These are phyloP conservation scores for Mycogone perniciosa DNA, from an alignment of 2,329 filamentous ascomycete genomes.

Conservation along the genomic window DNA sequence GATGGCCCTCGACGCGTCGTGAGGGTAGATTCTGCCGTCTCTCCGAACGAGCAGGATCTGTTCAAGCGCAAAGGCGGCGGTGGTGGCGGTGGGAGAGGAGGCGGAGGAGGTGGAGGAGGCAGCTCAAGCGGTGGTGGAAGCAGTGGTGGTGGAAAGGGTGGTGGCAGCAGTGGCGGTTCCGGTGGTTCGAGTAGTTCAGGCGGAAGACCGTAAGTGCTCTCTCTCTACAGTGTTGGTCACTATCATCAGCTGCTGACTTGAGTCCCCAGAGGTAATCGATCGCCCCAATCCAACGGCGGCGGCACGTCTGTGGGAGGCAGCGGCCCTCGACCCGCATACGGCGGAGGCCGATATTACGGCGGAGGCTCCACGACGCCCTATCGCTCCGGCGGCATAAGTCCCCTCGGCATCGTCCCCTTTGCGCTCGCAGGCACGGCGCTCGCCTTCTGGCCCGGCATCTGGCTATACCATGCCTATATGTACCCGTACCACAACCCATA, in stretches of 20 bases:
- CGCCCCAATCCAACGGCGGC: conserved; percentile 34
- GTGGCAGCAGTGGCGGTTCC: conserved; percentile 18
- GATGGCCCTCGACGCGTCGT: conserved; percentile 19
- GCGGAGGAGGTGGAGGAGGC: conserved; percentile 23
- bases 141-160: conserved; percentile 14
- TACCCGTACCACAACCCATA: conserved; percentile 44
- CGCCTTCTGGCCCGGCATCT: conserved; percentile 57
- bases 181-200: conserved; percentile 15
- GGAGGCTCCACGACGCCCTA: conserved; percentile 61
- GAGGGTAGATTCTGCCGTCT: conserved; percentile 19
- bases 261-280: conserved; percentile 18
- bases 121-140: conserved; percentile 18
- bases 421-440: conserved; percentile 44
- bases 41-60: conserved; percentile 36
- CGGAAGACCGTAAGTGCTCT: conserved; percentile 12
- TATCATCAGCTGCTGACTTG: conserved; percentile 18
- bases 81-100: conserved; percentile 43
- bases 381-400: conserved; percentile 44
- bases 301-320: conserved; percentile 51
- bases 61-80: conserved; percentile 58
- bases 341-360: conserved; percentile 58
- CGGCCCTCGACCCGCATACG: conserved; percentile 51
- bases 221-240: not conserved
- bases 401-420: conserved; percentile 42
- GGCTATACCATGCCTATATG: conserved; percentile 57